Evolutionary conservation across 2,329 filamentous ascomycete genomes (phyloP).

Genomic region (Hypoxylon sp.): DNA sequence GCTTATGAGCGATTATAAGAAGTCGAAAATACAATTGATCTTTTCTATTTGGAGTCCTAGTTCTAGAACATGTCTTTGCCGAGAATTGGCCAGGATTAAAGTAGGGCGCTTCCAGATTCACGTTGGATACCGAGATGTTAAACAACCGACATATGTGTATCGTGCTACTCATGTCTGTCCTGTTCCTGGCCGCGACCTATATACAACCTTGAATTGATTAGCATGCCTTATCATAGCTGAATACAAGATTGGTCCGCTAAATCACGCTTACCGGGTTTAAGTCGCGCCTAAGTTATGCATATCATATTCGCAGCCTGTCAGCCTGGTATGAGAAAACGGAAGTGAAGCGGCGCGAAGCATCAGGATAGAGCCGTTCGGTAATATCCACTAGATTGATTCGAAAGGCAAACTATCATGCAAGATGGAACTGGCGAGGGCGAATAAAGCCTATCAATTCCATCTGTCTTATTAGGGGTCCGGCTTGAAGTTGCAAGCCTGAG

Average conservation of each 20-base stretch:
- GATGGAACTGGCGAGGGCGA: slow-evolving; percentile 29
- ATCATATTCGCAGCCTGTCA: no score
- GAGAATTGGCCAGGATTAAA: slow-evolving; percentile 3
- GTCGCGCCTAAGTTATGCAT: slow-evolving; percentile 25
- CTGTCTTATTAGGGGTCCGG: slow-evolving; percentile 21
- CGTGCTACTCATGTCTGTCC: slow-evolving; percentile 10
- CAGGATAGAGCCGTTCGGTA: slow-evolving; percentile 22
- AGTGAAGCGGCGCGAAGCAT: slow-evolving; percentile 24
- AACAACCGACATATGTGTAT: slow-evolving; percentile 26
- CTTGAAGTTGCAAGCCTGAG: slow-evolving; percentile 11
- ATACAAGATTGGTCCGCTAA: slow-evolving; percentile 38
- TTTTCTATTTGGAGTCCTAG: no score
- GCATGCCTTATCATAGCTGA: slow-evolving; percentile 22
- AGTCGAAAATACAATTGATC: not conserved
- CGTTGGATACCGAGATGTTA: slow-evolving; percentile 30
- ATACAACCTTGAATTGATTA: slow-evolving; percentile 36
- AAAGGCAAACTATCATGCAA: slow-evolving; percentile 30
- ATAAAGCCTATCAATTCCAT: slow-evolving; percentile 32
- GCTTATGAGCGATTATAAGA: not conserved
- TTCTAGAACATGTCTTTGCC: not conserved
- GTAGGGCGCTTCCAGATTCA: slow-evolving; percentile 33
- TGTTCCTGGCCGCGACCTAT: slow-evolving; percentile 25
- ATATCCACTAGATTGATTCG: slow-evolving; percentile 34
- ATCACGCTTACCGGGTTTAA: slow-evolving; percentile 26
- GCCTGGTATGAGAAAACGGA: slow-evolving; percentile 9